Evolutionary conservation across 2,329 filamentous ascomycete species (phyloP).

Genomic region (Ophiosphaerella narmari): DNA sequence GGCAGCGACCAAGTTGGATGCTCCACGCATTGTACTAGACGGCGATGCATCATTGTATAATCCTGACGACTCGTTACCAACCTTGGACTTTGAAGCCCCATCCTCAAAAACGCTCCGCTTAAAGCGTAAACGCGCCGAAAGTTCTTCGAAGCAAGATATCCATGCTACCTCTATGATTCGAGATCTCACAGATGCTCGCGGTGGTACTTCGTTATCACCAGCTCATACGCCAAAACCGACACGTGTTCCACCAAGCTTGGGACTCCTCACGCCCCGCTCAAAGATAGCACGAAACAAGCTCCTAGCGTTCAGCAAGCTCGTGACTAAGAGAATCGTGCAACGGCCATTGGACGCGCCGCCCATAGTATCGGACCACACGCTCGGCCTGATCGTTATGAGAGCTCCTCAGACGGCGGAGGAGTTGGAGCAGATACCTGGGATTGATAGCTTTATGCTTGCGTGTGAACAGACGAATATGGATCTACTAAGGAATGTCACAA

Average conservation of each 20-base stretch:
- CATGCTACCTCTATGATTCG: background rate
- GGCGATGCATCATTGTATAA: background rate
- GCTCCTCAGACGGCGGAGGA: slow-evolving; percentile 29
- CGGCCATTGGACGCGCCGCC: slow-evolving; percentile 5
- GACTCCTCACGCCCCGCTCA: slow-evolving; percentile 10
- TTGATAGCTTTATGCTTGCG: slow-evolving; percentile 24
- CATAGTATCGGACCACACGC: slow-evolving; percentile 24
- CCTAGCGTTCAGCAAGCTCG: slow-evolving; percentile 33
- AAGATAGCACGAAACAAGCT: slow-evolving; percentile 35
- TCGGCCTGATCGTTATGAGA: slow-evolving; percentile 24
- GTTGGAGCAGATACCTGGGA: slow-evolving; percentile 28
- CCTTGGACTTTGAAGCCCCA: slow-evolving; percentile 21
- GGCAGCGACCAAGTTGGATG: slow-evolving; percentile 27
- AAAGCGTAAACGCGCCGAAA: slow-evolving; percentile 35
- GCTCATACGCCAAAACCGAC: background rate
- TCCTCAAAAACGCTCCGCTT: slow-evolving; percentile 11
- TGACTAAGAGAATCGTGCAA: slow-evolving; percentile 19
- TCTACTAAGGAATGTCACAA: slow-evolving; percentile 32
- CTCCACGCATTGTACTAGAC: background rate
- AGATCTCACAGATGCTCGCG: background rate
- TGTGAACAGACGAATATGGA: slow-evolving; percentile 26
- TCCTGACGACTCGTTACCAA: slow-evolving; percentile 18
- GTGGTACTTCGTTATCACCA: background rate
- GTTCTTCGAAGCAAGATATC: slow-evolving; percentile 7
- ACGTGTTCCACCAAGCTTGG: background rate